Conservation (phyloP, 2,329 filamentous ascomycete genomes). For the Cryphonectria carpinicola region DNA sequence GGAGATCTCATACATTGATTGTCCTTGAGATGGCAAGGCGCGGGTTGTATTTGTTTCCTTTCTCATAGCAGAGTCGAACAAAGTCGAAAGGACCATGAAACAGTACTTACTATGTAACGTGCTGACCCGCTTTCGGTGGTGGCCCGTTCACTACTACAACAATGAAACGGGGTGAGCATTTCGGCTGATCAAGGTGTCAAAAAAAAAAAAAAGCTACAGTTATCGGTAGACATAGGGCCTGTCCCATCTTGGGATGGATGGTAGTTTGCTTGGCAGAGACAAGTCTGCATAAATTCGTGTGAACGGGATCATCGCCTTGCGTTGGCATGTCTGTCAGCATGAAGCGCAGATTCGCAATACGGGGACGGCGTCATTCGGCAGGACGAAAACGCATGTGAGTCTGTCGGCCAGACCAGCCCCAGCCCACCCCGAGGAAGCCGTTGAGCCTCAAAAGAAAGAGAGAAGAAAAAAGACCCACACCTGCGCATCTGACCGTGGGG, state of each 20-base stretch:
- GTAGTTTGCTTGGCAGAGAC: neutral
- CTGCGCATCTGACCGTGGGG: neutral
- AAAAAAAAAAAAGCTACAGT: neutral
- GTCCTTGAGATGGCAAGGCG: neutral
- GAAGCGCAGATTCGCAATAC: neutral
- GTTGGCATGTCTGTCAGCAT: conserved; percentile 14
- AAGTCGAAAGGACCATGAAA: neutral
- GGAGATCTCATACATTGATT: neutral
- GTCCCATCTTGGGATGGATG: neutral
- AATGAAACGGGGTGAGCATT: neutral
- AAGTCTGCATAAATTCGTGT: neutral
- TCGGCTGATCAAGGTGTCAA: neutral
- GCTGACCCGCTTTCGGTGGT: neutral
- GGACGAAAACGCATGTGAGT: neutral
- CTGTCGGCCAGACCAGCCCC: neutral
- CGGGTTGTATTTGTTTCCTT: neutral
- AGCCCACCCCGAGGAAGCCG: neutral
- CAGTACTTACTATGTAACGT: neutral
- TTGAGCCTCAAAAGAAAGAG: conserved; percentile 6
- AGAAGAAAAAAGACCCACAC: neutral
- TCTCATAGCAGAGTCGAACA: conserved; percentile 1
- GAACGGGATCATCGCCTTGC: neutral
- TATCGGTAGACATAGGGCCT: neutral
- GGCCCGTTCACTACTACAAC: neutral
- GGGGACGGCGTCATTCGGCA: conserved; percentile 4